Evolutionary conservation across 139 green algal genomes (phyloP).

Genomic region (Pleodorina starrii): DNA sequence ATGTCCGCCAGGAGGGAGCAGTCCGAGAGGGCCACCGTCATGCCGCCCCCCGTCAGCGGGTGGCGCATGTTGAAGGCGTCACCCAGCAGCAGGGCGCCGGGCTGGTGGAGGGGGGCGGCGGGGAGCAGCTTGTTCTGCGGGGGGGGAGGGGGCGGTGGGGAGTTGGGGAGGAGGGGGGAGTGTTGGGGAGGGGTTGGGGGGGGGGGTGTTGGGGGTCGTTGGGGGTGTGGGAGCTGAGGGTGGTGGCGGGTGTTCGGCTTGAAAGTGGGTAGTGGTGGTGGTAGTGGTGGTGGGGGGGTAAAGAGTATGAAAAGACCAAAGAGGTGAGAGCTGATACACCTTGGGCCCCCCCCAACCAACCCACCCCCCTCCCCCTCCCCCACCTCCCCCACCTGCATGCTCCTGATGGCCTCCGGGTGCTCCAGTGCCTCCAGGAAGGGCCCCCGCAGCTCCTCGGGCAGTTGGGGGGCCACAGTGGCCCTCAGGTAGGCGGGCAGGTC

Average conservation of each 20-base stretch:
- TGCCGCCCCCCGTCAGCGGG: slow-evolving; percentile 90
- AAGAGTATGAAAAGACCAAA: no score
- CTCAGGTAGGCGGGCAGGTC: slow-evolving; percentile 73
- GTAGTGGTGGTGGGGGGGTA: no score
- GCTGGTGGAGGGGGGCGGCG: slow-evolving; percentile 81
- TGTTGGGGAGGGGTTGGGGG: no score
- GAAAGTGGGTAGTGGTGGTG: not conserved
- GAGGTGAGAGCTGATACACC: no score
- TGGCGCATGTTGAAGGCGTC: slow-evolving; percentile 99
- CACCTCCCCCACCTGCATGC: slow-evolving; percentile 54
- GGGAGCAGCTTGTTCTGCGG: slow-evolving; percentile 95
- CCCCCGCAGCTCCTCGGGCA: slow-evolving; percentile 81
- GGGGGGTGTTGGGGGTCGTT: not conserved
- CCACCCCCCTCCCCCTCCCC: no score
- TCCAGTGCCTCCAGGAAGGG: slow-evolving; percentile 80
- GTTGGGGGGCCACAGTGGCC: slow-evolving; percentile 70
- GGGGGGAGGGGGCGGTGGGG: not conserved
- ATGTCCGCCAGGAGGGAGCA: slow-evolving; percentile 74
- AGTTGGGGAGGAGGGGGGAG: not conserved
- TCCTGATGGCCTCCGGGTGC: slow-evolving; percentile 59
- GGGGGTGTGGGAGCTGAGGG: no score
- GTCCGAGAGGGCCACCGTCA: slow-evolving; percentile 95
- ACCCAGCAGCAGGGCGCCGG: slow-evolving; percentile 93
- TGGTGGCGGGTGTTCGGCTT: not conserved
- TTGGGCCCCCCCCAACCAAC: not conserved